Conservation (phyloP, 2,329 filamentous ascomycete species). For the Hirsutella rhossiliensis region DNA sequence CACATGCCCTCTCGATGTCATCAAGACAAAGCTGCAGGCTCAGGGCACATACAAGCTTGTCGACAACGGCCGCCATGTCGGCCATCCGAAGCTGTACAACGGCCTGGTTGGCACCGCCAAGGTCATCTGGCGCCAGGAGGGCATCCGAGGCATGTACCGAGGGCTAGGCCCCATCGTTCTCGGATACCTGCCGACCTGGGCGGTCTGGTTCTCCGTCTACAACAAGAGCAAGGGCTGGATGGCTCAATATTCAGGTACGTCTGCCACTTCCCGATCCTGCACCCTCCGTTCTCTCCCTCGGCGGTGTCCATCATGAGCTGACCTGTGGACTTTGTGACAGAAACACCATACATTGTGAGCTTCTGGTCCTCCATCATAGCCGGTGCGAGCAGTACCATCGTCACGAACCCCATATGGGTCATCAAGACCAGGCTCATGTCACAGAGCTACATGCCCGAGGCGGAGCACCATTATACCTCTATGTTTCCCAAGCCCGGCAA, state of each 20-base stretch:
- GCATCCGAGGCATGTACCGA: constrained; percentile 80
- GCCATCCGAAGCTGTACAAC: constrained; percentile 56
- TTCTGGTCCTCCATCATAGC: constrained; percentile 85
- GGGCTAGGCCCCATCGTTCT: constrained; percentile 89
- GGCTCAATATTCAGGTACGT: constrained; percentile 50
- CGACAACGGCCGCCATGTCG: constrained; percentile 35
- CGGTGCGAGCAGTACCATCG: constrained; percentile 83
- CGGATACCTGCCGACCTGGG: constrained; percentile 95
- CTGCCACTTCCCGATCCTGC: not conserved
- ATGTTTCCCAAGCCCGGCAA: constrained; percentile 35
- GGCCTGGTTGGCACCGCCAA: constrained; percentile 78
- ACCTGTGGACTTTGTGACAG: constrained; percentile 24
- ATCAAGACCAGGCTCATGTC: constrained; percentile 99
- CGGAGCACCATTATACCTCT: constrained; percentile 32
- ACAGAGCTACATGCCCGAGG: constrained; percentile 50
- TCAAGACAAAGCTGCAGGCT: constrained; percentile 96
- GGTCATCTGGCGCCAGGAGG: constrained; percentile 81
- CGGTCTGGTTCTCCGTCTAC: constrained; percentile 95
- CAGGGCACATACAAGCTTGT: constrained; percentile 67
- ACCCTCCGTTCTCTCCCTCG: not conserved
- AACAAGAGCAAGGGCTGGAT: constrained; percentile 74
- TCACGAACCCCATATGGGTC: constrained; percentile 97
- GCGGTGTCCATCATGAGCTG: not conserved
- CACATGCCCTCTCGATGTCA: constrained; percentile 94
- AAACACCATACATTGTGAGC: constrained; percentile 66